Percentiles rank a stretch among this genome's conserved stretches.
These are phyloP conservation scores for Aspergillus ellipticus DNA, from an alignment of 495 filamentous ascomycete species.

Conservation along the genomic window DNA sequence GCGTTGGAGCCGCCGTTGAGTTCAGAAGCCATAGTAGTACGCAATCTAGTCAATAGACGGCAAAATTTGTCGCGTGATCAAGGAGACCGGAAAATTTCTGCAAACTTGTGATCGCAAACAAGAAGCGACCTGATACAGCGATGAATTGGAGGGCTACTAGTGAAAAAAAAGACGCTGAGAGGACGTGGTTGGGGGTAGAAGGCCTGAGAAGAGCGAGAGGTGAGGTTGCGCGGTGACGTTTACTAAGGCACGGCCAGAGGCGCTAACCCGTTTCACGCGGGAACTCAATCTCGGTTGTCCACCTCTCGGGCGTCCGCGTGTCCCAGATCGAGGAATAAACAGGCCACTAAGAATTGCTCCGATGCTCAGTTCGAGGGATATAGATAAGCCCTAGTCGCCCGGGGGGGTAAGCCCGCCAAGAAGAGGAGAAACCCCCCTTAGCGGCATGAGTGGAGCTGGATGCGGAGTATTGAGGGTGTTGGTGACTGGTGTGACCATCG, in stretches of 20 bases:
- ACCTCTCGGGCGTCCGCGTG: conserved; percentile 1
- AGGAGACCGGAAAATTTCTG: not conserved
- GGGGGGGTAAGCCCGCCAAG: conserved; percentile 26
- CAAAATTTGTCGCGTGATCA: not conserved
- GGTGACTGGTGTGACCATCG: conserved; percentile 4
- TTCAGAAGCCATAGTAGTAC: conserved; percentile 27
- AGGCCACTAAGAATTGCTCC: conserved; percentile 8
- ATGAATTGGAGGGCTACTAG: conserved; percentile 13
- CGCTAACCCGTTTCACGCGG: conserved; percentile 25
- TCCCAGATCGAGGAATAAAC: conserved; percentile 1
- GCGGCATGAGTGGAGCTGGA: conserved; percentile 14
- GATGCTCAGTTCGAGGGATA: conserved; percentile 15
- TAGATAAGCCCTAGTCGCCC: conserved; percentile 16
- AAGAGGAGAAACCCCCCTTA: conserved; percentile 12
- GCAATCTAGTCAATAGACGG: not conserved
- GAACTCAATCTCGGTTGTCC: conserved; percentile 21
- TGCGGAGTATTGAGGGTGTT: conserved; percentile 13
- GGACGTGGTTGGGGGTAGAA: conserved; percentile 7
- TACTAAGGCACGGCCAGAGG: conserved; percentile 27
- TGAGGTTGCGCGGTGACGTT: conserved; percentile 45
- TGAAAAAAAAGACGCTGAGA: not conserved
- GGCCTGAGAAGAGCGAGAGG: conserved; percentile 12
- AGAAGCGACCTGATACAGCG: conserved; percentile 15
- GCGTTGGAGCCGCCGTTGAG: conserved; percentile 10
- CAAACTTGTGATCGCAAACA: conserved; percentile 11